phyloP scores from a whole-genome alignment of 257 asterid species.

The Forsythia suspensa region DNA sequence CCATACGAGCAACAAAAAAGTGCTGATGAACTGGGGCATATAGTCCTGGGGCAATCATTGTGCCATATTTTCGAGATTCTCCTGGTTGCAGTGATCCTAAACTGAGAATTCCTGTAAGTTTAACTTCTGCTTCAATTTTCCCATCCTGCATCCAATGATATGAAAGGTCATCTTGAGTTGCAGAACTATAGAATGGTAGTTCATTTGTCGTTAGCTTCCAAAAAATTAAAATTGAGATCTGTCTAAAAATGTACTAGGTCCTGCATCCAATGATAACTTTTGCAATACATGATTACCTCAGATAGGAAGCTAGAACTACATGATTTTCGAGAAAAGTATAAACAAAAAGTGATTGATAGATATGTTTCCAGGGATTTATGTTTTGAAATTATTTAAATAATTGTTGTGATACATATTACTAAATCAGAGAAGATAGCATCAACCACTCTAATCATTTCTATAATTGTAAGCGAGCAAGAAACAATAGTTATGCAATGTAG shows the following conservation, averaged over 20 bases:
- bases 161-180: slow-evolving; percentile 13
- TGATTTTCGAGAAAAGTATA: neutral
- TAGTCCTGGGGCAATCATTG: slow-evolving; percentile 90
- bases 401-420: neutral
- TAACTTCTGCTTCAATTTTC: slow-evolving; percentile 97
- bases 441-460: neutral
- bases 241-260: neutral
- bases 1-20: slow-evolving; percentile 98
- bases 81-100: slow-evolving; percentile 92
- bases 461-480: neutral
- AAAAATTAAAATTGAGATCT: neutral
- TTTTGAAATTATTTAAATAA: neutral
- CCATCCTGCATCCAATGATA: slow-evolving; percentile 68
- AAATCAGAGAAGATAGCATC: neutral
- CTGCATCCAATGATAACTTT: neutral
- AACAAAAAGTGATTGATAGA: neutral
- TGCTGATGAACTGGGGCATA: slow-evolving; percentile 99
- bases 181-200: slow-evolving; percentile 11
- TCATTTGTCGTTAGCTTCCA: neutral
- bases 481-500: neutral
- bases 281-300: neutral
- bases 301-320: neutral
- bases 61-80: slow-evolving; percentile 85
- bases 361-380: neutral
- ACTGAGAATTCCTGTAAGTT: slow-evolving; percentile 95